phyloP scores from a whole-genome alignment of 208 protist species.

The Leishmania mexicana region DNA sequence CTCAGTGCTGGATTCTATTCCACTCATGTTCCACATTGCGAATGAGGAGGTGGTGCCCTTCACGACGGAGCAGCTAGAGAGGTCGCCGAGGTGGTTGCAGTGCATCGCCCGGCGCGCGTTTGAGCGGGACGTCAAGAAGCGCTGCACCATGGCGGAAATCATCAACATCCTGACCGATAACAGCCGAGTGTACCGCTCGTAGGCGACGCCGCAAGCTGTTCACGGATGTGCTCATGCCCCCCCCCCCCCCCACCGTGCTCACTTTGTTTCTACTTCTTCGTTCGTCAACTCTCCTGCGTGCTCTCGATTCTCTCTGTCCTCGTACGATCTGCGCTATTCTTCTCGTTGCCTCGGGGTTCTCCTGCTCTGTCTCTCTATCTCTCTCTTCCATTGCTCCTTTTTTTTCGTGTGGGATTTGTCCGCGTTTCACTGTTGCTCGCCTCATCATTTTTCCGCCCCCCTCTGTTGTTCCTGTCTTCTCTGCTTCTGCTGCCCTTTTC shows the following conservation, averaged over 20 bases:
- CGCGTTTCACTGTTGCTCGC: neutral
- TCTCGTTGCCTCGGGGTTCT: neutral
- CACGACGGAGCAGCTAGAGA: slow-evolving; percentile 33
- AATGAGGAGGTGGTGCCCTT: slow-evolving; percentile 51
- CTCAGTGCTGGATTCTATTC: slow-evolving; percentile 37
- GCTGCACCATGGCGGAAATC: slow-evolving; percentile 53
- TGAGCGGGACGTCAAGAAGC: slow-evolving; percentile 44
- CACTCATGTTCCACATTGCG: slow-evolving; percentile 65
- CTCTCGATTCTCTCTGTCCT: neutral
- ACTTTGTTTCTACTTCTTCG: neutral
- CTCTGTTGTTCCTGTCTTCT: neutral
- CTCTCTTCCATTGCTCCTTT: neutral
- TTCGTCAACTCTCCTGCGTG: neutral
- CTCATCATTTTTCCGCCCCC: neutral
- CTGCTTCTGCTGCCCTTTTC: too few species aligned
- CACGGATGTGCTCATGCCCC: neutral
- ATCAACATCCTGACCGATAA: slow-evolving; percentile 59
- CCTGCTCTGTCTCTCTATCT: neutral
- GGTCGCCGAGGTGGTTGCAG: slow-evolving; percentile 58
- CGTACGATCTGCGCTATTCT: neutral
- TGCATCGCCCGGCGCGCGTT: slow-evolving; percentile 46
- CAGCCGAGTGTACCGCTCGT: slow-evolving; percentile 16
- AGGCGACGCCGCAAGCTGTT: neutral
- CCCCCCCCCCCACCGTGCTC: neutral
- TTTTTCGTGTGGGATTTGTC: neutral